Evolutionary conservation across 2,329 filamentous ascomycete genomes (phyloP).

Genomic region (Fusarium xyrophilum): DNA sequence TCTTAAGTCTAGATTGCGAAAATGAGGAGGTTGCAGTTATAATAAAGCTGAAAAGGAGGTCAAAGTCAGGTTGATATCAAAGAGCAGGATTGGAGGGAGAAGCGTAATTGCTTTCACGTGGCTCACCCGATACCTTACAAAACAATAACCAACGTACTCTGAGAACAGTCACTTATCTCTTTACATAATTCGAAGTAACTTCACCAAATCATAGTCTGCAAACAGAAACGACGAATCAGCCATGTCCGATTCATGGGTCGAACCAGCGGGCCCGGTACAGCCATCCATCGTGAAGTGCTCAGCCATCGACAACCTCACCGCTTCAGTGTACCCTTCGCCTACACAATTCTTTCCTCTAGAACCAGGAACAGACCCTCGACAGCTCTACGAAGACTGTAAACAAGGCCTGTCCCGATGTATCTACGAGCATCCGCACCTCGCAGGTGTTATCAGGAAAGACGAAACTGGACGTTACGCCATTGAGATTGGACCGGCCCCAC

Average conservation of each 20-base stretch:
- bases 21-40: background rate
- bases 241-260: constrained; percentile 5
- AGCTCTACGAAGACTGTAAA: constrained; percentile 16
- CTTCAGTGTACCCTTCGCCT: constrained; percentile 10
- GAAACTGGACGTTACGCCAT: constrained; percentile 5
- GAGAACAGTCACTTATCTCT: background rate
- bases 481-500: background rate
- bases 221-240: background rate
- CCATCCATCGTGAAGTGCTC: background rate
- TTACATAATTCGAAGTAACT: fast-evolving
- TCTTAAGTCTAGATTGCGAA: background rate
- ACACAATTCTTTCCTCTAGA: constrained; percentile 9
- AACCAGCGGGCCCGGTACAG: background rate
- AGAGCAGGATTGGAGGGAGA: no score
- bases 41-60: background rate
- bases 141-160: background rate
- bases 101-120: background rate
- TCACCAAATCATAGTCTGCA: background rate
- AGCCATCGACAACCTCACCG: constrained; percentile 12
- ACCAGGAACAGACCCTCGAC: background rate
- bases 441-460: constrained; percentile 3
- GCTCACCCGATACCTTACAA: background rate
- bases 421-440: constrained; percentile 10
- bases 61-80: background rate
- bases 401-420: constrained; percentile 2